A percentile compares a stretch with the other conserved stretches of the same genome.
Conservation (phyloP, 257 asterid species). For the Primulina eburnea region DNA sequence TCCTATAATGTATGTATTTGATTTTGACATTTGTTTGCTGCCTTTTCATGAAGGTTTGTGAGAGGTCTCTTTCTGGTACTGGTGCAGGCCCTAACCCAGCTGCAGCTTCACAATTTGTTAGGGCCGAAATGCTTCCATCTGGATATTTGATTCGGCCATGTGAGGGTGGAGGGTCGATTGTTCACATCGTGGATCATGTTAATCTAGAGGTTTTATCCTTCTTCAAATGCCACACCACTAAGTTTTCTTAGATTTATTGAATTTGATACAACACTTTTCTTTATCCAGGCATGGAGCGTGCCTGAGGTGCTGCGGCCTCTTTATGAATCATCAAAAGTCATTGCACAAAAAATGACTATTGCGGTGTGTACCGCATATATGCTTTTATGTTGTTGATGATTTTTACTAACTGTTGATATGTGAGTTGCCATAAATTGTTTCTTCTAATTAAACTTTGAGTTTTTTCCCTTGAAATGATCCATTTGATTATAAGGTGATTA, state of each 20-base stretch:
- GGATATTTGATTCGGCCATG: conserved; percentile 80
- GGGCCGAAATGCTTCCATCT: conserved; percentile 92
- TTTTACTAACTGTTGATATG: not conserved
- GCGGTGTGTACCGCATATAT: conserved; percentile 51
- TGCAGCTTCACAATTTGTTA: conserved; percentile 74
- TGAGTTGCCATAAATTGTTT: not conserved
- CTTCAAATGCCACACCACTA: not conserved
- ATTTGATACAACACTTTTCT: conserved; percentile 3
- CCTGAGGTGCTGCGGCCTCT: conserved; percentile 97
- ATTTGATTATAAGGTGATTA: not conserved
- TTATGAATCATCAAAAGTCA: conserved; percentile 80
- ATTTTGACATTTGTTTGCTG: conserved; percentile 18
- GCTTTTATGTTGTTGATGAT: conserved; percentile 6
- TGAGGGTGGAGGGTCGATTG: too few species aligned
- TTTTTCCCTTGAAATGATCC: not conserved
- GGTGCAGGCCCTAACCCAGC: conserved; percentile 82
- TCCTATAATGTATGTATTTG: conserved; percentile 3
- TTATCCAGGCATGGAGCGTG: conserved; percentile 83
- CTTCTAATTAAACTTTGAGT: not conserved
- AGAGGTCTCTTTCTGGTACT: conserved; percentile 88
- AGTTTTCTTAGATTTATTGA: not conserved
- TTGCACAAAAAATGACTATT: conserved; percentile 84
- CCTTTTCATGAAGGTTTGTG: conserved; percentile 59
- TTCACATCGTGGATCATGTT: too few species aligned
- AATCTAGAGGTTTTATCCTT: conserved; percentile 42